These are phyloP conservation scores for Quercus cerris DNA, from an alignment of 306 rosid genomes.

Conservation along the genomic window DNA sequence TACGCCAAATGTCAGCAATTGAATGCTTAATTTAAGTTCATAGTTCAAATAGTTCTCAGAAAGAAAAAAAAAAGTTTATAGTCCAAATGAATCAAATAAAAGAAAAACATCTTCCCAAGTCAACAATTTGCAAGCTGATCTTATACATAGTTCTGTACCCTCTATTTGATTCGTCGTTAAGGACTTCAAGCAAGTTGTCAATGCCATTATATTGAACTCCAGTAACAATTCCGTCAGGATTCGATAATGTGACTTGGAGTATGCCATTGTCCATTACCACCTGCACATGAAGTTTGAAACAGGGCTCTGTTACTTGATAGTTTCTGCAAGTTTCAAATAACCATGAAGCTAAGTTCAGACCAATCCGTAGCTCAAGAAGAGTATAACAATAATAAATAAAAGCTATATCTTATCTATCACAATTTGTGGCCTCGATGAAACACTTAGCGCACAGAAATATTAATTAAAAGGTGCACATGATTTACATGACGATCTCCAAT, in stretches of 20 bases:
- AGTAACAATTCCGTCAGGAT: slow-evolving; percentile 70
- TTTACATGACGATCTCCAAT: slow-evolving; percentile 47
- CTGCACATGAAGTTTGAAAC: slow-evolving; percentile 25
- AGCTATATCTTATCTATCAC: background rate
- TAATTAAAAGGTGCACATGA: background rate
- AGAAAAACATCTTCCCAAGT: background rate
- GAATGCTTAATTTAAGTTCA: background rate
- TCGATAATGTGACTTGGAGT: slow-evolving; percentile 60
- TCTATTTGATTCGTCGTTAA: slow-evolving; percentile 36
- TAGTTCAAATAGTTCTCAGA: background rate
- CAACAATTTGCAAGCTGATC: background rate
- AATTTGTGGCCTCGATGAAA: background rate
- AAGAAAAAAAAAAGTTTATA: background rate
- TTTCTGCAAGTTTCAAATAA: background rate
- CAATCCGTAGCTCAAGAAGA: no score
- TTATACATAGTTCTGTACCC: slow-evolving; percentile 34
- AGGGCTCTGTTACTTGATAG: no score
- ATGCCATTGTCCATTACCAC: slow-evolving; percentile 79
- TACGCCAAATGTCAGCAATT: background rate
- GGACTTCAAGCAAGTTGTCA: slow-evolving; percentile 69
- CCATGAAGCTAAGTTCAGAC: background rate
- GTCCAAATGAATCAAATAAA: background rate
- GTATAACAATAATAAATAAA: background rate
- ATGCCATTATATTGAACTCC: slow-evolving; percentile 61
- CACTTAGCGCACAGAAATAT: background rate